These are phyloP conservation scores for Candida silvatica DNA, from an alignment of 805 yeast species.

Conservation along the genomic window DNA sequence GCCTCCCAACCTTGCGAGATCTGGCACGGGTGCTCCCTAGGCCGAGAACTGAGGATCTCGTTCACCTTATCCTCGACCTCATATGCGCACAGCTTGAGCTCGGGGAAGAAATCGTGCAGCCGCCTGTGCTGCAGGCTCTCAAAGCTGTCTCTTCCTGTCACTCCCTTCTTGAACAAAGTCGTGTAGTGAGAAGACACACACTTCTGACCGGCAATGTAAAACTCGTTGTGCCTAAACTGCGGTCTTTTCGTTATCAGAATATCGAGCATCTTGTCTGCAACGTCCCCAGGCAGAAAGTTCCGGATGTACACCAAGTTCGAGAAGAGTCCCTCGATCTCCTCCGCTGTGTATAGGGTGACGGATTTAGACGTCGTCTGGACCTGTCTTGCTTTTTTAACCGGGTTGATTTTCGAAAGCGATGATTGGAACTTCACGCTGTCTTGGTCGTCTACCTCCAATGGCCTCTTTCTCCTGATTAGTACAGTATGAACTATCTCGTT, in stretches of 20 bases:
- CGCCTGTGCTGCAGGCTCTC: no score
- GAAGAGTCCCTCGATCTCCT: conserved; percentile 38
- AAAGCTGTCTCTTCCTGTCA: background rate
- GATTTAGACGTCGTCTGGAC: background rate
- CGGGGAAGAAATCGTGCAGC: conserved; percentile 5
- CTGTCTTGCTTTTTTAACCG: no score
- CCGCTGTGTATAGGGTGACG: conserved; percentile 35
- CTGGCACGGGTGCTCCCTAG: conserved; percentile 27
- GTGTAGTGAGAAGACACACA: conserved; percentile 53
- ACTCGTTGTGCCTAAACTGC: conserved; percentile 34
- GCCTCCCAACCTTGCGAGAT: conserved; percentile 37
- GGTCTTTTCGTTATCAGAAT: conserved; percentile 33
- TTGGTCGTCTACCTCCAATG: background rate
- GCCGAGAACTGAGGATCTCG: conserved; percentile 9
- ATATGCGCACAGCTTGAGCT: conserved; percentile 9
- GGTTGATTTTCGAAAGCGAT: no score
- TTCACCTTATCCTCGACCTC: conserved; percentile 11
- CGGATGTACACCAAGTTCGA: conserved; percentile 44
- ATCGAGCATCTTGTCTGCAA: conserved; percentile 37
- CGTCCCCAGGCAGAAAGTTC: conserved; percentile 41
- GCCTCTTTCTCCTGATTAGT: background rate
- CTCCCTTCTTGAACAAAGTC: conserved; percentile 24
- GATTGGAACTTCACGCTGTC: no score
- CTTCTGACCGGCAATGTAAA: conserved; percentile 53
- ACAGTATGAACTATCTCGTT: no score